A percentile compares a stretch with the other conserved stretches of the same genome.
Conservation (phyloP, 1,139 yeast species). For the Pneumocystis sp. region DNA sequence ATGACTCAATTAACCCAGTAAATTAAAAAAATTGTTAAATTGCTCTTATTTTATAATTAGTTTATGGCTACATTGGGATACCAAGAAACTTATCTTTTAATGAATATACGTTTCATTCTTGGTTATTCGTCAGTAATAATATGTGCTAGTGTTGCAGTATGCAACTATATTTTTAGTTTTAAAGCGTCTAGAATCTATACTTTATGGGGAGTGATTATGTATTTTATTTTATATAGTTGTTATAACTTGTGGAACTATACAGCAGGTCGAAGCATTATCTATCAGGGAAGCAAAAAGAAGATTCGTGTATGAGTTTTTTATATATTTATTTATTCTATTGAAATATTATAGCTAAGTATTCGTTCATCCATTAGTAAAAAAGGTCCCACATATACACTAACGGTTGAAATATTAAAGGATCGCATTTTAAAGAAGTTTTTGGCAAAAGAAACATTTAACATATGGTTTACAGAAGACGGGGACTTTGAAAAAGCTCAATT, state of each 20-base stretch:
- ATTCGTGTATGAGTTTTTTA: conserved; percentile 8
- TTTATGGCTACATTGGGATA: conserved; percentile 46
- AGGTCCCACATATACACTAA: conserved; percentile 35
- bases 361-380: conserved; percentile 21
- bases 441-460: not conserved
- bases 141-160: conserved; percentile 49
- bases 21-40: conserved; percentile 1
- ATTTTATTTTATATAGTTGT: conserved; percentile 36
- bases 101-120: conserved; percentile 50
- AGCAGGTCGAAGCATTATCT: conserved; percentile 43
- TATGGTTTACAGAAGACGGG: conserved; percentile 1
- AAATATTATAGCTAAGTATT: not conserved
- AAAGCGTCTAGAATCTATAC: conserved; percentile 29
- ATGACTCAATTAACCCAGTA: conserved; percentile 23
- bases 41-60: conserved; percentile 18
- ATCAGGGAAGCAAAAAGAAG: conserved; percentile 35
- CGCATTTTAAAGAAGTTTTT: not conserved
- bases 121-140: conserved; percentile 54
- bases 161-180: conserved; percentile 50
- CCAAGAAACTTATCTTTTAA: conserved; percentile 40
- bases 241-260: conserved; percentile 37
- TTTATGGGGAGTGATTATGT: conserved; percentile 33
- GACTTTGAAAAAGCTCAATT: not conserved
- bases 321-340: conserved; percentile 7
- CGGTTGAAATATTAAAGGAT: not conserved